Conservation (phyloP, 306 rosid species). For the Gynostemma pentaphyllum region DNA sequence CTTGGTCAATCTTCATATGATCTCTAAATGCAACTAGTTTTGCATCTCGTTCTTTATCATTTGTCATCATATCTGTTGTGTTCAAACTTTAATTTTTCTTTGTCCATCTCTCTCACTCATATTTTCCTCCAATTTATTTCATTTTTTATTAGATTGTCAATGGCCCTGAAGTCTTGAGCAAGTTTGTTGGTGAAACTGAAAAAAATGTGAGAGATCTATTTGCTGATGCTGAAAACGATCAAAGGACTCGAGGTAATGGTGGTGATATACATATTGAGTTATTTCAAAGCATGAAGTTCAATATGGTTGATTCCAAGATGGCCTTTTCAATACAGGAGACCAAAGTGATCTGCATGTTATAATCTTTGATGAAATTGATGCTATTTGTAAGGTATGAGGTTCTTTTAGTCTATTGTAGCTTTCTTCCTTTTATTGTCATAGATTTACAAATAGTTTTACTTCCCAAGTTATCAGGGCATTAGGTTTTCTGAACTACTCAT, state of each 20-base stretch:
- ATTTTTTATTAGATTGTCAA: conserved; percentile 56
- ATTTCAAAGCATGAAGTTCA: conserved; percentile 12
- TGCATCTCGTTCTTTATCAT: background rate
- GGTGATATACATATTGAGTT: conserved; percentile 15
- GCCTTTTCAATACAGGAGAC: conserved; percentile 50
- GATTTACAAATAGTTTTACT: background rate
- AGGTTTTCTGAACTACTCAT: background rate
- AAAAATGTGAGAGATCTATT: conserved; percentile 96
- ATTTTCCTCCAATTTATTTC: background rate
- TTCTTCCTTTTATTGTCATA: background rate
- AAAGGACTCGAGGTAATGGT: conserved; percentile 55
- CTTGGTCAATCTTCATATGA: background rate
- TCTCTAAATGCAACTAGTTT: background rate
- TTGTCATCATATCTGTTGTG: background rate
- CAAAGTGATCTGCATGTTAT: conserved; percentile 96
- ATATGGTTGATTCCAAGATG: conserved; percentile 15
- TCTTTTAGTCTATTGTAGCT: conserved; percentile 15
- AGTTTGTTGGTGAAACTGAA: conserved; percentile 96
- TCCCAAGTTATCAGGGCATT: background rate
- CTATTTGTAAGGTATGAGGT: conserved; percentile 81
- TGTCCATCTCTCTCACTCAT: background rate
- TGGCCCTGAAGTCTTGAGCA: conserved; percentile 97
- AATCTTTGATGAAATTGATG: conserved; percentile 97
- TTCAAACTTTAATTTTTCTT: background rate
- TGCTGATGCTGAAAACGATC: conserved; percentile 98